Percentiles rank a stretch among this genome's conserved stretches.
Evolutionary conservation across 257 asterid genomes (phyloP).

Genomic region (Gentiana dahurica): DNA sequence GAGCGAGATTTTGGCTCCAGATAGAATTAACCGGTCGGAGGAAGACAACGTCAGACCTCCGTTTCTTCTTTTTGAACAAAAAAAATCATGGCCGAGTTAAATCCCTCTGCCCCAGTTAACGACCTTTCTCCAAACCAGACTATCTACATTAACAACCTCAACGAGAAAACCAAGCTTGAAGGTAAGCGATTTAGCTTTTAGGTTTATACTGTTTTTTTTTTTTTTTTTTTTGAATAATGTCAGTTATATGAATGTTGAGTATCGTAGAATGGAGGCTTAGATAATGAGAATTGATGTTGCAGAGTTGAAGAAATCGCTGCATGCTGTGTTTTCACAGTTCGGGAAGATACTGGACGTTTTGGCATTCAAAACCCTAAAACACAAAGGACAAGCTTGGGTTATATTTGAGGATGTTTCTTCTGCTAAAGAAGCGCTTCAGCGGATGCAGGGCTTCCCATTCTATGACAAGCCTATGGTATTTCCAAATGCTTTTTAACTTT

Average conservation of each 20-base stretch:
- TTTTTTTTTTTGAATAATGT: background rate
- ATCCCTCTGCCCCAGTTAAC: conserved; percentile 26
- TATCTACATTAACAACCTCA: conserved; percentile 86
- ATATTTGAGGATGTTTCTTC: conserved; percentile 82
- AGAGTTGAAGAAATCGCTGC: conserved; percentile 91
- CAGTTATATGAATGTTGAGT: background rate
- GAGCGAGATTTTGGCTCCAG: background rate
- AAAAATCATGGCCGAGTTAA: conserved; percentile 65
- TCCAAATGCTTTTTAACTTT: background rate
- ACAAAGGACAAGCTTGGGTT: conserved; percentile 99
- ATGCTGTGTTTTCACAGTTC: conserved; percentile 93
- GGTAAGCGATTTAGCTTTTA: conserved; percentile 29
- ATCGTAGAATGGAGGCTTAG: conserved; percentile 1
- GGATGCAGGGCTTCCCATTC: conserved; percentile 96
- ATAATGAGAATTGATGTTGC: conserved; percentile 2
- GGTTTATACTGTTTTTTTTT: background rate
- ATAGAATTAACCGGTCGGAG: background rate
- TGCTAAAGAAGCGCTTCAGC: conserved; percentile 75
- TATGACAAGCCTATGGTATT: conserved; percentile 91
- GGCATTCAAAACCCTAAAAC: conserved; percentile 99
- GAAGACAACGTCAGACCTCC: conserved; percentile 4
- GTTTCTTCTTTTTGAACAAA: conserved; percentile 4
- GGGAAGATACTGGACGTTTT: conserved; percentile 90
- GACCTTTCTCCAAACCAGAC: conserved; percentile 67
- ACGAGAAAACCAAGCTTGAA: conserved; percentile 92